phyloP scores from a whole-genome alignment of 1,139 yeast species.

The Hansenula lynferdii region DNA sequence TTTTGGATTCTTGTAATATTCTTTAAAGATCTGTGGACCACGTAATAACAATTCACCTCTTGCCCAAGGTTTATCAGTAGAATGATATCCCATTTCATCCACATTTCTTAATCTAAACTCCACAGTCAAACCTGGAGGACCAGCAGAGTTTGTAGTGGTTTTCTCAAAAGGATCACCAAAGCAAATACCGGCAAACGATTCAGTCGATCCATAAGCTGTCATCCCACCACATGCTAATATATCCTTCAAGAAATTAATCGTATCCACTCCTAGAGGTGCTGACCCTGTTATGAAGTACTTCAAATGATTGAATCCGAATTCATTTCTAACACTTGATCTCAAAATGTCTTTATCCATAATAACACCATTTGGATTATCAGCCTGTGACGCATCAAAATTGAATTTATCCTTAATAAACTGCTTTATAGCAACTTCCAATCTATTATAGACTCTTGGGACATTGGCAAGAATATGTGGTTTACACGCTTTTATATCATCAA shows the following conservation, averaged over 20 bases:
- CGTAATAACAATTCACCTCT: slow-evolving; percentile 52
- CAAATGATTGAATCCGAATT: slow-evolving; percentile 46
- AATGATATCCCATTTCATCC: slow-evolving; percentile 53
- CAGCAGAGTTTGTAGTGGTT: slow-evolving; percentile 50
- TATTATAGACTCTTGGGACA: slow-evolving; percentile 60
- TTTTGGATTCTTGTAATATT: slow-evolving; percentile 51
- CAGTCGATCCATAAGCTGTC: slow-evolving; percentile 62
- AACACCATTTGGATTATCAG: slow-evolving; percentile 3
- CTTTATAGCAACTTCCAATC: slow-evolving; percentile 42
- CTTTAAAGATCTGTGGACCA: slow-evolving; percentile 53
- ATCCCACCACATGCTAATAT: slow-evolving; percentile 43
- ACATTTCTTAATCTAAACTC: slow-evolving; percentile 53
- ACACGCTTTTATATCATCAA: slow-evolving; percentile 48
- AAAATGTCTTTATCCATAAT: slow-evolving; percentile 17
- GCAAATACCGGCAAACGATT: slow-evolving; percentile 53
- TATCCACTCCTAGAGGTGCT: slow-evolving; percentile 51
- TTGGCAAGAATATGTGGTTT: slow-evolving; percentile 47
- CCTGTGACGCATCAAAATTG: slow-evolving; percentile 3
- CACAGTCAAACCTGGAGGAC: slow-evolving; percentile 37
- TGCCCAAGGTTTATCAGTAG: slow-evolving; percentile 39
- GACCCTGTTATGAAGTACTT: slow-evolving; percentile 42
- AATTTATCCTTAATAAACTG: slow-evolving; percentile 25
- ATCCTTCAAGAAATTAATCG: slow-evolving; percentile 45
- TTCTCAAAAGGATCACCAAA: slow-evolving; percentile 34
- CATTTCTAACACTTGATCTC: slow-evolving; percentile 35